Base-by-base conservation (phyloP, 768 basidiomycete genomes). In the Termitomyces sp. region DNA sequence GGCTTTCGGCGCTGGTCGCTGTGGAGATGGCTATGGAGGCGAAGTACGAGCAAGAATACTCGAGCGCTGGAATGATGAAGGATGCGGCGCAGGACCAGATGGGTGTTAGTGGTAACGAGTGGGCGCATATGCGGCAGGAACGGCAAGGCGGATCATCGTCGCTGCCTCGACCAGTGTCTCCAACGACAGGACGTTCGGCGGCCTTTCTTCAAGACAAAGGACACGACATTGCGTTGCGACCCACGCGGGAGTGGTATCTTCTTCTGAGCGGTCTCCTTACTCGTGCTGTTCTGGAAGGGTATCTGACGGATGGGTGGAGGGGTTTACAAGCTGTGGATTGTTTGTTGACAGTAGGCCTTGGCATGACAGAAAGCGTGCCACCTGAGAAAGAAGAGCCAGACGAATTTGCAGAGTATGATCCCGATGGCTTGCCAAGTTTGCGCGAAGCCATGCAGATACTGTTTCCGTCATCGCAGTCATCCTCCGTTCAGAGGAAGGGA, bases 241-340 rank as follows among this genome's bases (percentile, higher is more conserved):
- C 92, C 0, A 87, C 90, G 30, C 74, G 81, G 27, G 84, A 86
- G 62, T 95, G 93, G 93, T 95, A 93, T 70, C 78, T 88, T 72
- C 78, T 95, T 13, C 77, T 93, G 16, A 83, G 83, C 0, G 86
- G 89, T 2, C 74, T 95, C 24, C 75, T 93, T 31, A 91, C 91
- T 6, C 82, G 92, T n/a, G 91, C 91, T 0, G 88, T 86, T 20
- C 72, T 95, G 54, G 91, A 95, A 66, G 93, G 93, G 0, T 95
- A 94, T 67, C 77, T 94, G 47, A 86, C 85, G 1, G 87, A 85
- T 11, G 87, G 88, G 0, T 95, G 93, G 93, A 80, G 78, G 31
- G 91, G 93, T 0, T 73, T 81, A 1, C 81, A 85, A 41, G 84
- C 87, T 6, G 79, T 86, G 11, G 87, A 91, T 65, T 83, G 87